Base-by-base conservation (phyloP, 2,329 filamentous ascomycete species). In the Penicillium sp. region DNA sequence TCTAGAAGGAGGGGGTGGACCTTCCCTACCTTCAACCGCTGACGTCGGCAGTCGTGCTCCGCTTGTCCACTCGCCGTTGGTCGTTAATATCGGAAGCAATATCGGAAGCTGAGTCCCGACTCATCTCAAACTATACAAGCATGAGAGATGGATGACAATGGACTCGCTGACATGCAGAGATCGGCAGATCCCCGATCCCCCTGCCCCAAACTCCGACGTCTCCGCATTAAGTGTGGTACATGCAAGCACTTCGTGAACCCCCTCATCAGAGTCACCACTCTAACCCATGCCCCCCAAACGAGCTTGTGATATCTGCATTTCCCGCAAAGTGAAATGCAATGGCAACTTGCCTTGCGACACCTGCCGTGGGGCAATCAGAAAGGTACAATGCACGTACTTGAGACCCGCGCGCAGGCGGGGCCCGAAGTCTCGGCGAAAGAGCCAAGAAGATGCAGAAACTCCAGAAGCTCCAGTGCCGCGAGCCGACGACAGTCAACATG, bases 291-390 rank as follows among this genome's bases (percentile, higher is more conserved):
- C 61, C 36, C 61, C 61, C 21, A 70, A 68, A 62, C 57, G 64
- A 55, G 67, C 67, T 40, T 69, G 67, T 43, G 67, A 70, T 56
- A 54, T 46, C 24, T 70, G 65, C 24, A 70, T 69, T 38, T 58
- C 59, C 38, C 64, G 68, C 32, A 70, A 70, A 58, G 61, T 70
- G 11, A 68, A 65, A 45, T 69, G 64, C 53, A 64, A 57, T 45
- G 67, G 67, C 22, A 53, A 64, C 34, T 66, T 54, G 60, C 67
- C 67, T 21, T 70, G 68, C 51, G 54, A 62, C 44, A 67, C 66
- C 14, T 70, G 67, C 42, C 55, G 56, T 13, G 43, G 57, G 27
- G 57, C 61, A 8, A 34, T 47, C 6, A 67, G 62, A 31, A 54
- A 48, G 22, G 55, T 65, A 14, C 45, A 44, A 11, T 69, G 68